Conservation (phyloP, 331 rosid species). For the Arachis monticola region DNA sequence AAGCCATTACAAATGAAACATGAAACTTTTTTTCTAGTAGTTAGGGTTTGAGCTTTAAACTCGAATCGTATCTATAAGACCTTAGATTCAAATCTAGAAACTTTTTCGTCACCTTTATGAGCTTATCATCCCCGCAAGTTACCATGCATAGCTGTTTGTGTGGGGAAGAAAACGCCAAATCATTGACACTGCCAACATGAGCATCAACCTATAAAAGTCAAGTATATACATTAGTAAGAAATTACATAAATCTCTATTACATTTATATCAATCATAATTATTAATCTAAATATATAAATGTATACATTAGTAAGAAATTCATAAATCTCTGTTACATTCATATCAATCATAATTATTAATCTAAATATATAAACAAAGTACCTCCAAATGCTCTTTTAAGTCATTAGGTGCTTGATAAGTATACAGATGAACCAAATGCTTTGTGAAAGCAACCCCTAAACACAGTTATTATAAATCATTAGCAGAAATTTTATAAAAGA, state of each 20-base stretch:
- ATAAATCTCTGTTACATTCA: too few species aligned
- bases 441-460: conserved; percentile 63
- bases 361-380: conserved; percentile 27
- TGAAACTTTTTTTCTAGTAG: too few species aligned
- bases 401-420: conserved; percentile 47
- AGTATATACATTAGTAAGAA: conserved; percentile 28
- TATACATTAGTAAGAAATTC: too few species aligned
- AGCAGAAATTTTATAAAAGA: not conserved
- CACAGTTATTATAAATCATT: conserved; percentile 1
- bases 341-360: too few species aligned
- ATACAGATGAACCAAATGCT: conserved; percentile 64
- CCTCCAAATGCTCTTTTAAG: conserved; percentile 57
- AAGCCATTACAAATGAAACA: too few species aligned
- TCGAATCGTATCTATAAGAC: not conserved
- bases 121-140: conserved; percentile 92
- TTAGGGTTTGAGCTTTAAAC: too few species aligned
- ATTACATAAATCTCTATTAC: conserved; percentile 10
- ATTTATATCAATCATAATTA: conserved; percentile 2
- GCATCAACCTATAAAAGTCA: conserved; percentile 79
- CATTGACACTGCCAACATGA: conserved; percentile 88
- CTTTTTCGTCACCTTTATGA: conserved; percentile 63
- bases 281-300: too few species aligned
- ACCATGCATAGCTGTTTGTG: conserved; percentile 71
- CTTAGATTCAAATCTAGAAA: not conserved
- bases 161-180: conserved; percentile 74